Evolutionary conservation across 345 rosid species (phyloP).

Genomic region (Eucalyptus virginea): DNA sequence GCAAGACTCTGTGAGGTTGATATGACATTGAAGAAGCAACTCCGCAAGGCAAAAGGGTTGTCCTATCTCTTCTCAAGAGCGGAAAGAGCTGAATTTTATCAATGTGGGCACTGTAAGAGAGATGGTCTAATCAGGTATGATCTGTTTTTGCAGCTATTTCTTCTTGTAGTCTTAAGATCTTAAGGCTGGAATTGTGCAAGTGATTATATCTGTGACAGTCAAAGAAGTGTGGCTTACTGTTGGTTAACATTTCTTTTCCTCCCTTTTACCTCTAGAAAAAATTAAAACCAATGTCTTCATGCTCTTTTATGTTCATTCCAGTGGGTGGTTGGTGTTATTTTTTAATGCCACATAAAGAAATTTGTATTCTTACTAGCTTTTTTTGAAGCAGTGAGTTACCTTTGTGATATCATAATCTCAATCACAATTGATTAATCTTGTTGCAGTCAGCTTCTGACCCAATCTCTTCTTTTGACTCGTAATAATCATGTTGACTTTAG

Average conservation of each 20-base stretch:
- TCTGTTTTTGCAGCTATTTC: neutral
- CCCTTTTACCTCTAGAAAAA: neutral
- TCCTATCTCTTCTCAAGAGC: conserved; percentile 71
- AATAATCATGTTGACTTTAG: neutral
- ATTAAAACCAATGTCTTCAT: neutral
- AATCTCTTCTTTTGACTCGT: neutral
- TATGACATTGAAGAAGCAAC: conserved; percentile 9
- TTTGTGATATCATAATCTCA: neutral
- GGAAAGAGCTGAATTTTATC: conserved; percentile 51
- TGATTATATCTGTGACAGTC: neutral
- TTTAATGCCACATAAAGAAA: neutral
- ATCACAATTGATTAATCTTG: neutral
- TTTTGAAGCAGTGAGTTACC: neutral
- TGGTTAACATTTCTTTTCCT: neutral
- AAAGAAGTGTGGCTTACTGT: neutral
- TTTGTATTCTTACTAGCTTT: neutral
- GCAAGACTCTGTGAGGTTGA: neutral
- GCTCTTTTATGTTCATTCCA: neutral
- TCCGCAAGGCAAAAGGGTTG: conserved; percentile 48
- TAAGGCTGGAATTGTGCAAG: neutral
- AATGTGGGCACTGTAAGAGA: conserved; percentile 81
- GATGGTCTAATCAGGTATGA: conserved; percentile 60
- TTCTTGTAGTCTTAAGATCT: neutral
- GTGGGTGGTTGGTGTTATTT: neutral
- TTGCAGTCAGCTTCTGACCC: neutral